Evolutionary conservation across 2,329 filamentous ascomycete species (phyloP), one percentile per base, ranked within the genome.

Genomic region (Stachybotrys echinatus): DNA sequence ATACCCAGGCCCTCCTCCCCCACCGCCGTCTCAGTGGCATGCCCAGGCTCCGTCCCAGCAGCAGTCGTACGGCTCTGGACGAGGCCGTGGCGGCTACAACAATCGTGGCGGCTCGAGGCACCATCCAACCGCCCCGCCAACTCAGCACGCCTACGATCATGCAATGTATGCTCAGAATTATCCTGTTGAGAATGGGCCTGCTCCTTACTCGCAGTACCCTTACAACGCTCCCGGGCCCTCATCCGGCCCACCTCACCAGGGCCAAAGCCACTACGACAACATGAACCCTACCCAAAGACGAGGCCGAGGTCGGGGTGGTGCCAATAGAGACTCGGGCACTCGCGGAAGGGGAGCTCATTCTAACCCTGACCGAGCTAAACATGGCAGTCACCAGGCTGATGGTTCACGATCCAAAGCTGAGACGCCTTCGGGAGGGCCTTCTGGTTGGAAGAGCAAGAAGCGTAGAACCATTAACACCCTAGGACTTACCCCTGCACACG

Each of bases 391-490:
- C 39, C 64, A 58, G n/a, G n/a, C n/a, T n/a, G n/a, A n/a, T n/a
- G n/a, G n/a, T n/a, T n/a, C n/a, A n/a, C 54, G 52, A 7, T 51
- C 38, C 54, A 54, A 18, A 52, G 49, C 43, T 57, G 59, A 19
- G 19, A 51, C 45, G 48, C 57, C 42, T 57, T 58, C 38, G 68
- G 69, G 52, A 53, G 58, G 48, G 48, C 57, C 42, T 57, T 58
- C 38, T 68, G 69, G 52, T 52, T 57, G 48, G 70, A 77, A 50
- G 68, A 85, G 84, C 65, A 85, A 84, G 65, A 88, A 88, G 74
- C 87, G 86, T 73, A 80, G 84, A 50, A 86, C 84, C 70, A 82
- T 81, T 38, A 88, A 88, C 57, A 84, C 83, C 2, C 75, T 91
- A 21, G 88, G 88, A 31, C 73, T 92, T 45, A 88, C 84, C 8